Percentiles rank a stretch among this genome's conserved stretches.
Evolutionary conservation across 371 early-diverging fungal species (phyloP).

Genomic region (Saksenaea vasiformis): DNA sequence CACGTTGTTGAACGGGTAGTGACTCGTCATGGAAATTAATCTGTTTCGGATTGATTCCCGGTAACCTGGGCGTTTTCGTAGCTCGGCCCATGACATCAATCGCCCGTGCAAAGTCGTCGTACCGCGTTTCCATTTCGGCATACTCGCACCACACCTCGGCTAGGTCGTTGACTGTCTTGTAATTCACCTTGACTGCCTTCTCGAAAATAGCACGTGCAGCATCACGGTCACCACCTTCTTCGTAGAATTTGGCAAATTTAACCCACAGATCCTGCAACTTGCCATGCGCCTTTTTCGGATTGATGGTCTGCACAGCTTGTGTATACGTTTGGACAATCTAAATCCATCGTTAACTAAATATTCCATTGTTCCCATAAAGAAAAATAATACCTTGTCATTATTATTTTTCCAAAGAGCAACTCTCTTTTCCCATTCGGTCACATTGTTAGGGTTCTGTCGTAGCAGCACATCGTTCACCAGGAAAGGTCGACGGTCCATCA

Average conservation of each 20-base stretch:
- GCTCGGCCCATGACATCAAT: conserved; percentile 80
- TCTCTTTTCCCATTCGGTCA: conserved; percentile 90
- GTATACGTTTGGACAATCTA: conserved; percentile 75
- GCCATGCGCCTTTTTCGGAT: conserved; percentile 82
- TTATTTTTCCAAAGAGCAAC: conserved; percentile 71
- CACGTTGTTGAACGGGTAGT: conserved; percentile 77
- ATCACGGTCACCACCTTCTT: conserved; percentile 61
- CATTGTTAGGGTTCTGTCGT: conserved; percentile 91
- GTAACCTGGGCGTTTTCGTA: conserved; percentile 60
- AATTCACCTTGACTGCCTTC: conserved; percentile 80
- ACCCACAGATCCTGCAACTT: conserved; percentile 83
- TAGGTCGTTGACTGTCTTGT: conserved; percentile 80
- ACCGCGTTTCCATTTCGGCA: conserved; percentile 89
- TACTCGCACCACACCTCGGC: conserved; percentile 93
- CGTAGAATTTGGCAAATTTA: conserved; percentile 84
- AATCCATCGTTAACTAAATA: neutral
- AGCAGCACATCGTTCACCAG: conserved; percentile 93
- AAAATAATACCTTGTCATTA: conserved; percentile 43
- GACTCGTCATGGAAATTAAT: conserved; percentile 67
- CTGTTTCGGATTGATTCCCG: conserved; percentile 37
- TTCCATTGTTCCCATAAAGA: neutral
- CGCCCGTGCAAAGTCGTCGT: conserved; percentile 70
- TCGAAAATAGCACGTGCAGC: conserved; percentile 84
- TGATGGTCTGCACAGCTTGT: conserved; percentile 75
- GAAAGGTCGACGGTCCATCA: conserved; percentile 94